phyloP scores from a whole-genome alignment of 306 rosid species.

The Rosa lucieae region DNA sequence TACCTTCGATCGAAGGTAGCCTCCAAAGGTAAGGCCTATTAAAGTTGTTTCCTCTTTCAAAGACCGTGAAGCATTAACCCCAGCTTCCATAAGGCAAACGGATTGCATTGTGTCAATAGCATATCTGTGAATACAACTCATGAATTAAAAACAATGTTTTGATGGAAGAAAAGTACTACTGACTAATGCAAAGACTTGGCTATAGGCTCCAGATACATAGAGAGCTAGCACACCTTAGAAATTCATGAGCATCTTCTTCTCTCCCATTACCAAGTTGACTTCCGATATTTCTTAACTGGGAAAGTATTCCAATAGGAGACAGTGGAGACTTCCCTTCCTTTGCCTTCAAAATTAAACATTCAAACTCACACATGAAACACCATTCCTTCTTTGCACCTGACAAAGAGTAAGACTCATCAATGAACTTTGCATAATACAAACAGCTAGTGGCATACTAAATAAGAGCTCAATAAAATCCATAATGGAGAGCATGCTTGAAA shows the following conservation, averaged over 20 bases:
- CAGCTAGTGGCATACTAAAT: conserved; percentile 2
- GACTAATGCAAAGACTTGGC: neutral
- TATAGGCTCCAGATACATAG: conserved; percentile 7
- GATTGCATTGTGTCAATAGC: conserved; percentile 91
- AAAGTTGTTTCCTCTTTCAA: conserved; percentile 81
- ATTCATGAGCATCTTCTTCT: conserved; percentile 98
- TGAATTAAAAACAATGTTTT: conserved; percentile 13
- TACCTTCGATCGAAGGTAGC: conserved; percentile 92
- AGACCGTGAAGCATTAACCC: conserved; percentile 44
- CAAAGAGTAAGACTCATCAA: conserved; percentile 19
- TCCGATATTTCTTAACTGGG: conserved; percentile 71
- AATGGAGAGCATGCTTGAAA: conserved; percentile 17
- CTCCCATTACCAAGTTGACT: conserved; percentile 86
- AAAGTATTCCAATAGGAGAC: conserved; percentile 73
- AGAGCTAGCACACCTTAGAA: conserved; percentile 59
- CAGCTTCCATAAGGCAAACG: conserved; percentile 70
- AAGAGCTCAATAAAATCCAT: conserved; percentile 16
- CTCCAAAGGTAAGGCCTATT: conserved; percentile 87
- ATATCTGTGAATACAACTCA: conserved; percentile 46
- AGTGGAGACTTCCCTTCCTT: conserved; percentile 62
- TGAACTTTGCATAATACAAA: conserved; percentile 20
- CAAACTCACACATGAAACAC: conserved; percentile 92
- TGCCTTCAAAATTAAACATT: conserved; percentile 69
- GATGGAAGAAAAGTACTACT: conserved; percentile 23
- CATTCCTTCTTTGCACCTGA: conserved; percentile 72